Base-by-base conservation (phyloP, 192 early-diverging fungal genomes). In the Lobosporangium transversale region DNA sequence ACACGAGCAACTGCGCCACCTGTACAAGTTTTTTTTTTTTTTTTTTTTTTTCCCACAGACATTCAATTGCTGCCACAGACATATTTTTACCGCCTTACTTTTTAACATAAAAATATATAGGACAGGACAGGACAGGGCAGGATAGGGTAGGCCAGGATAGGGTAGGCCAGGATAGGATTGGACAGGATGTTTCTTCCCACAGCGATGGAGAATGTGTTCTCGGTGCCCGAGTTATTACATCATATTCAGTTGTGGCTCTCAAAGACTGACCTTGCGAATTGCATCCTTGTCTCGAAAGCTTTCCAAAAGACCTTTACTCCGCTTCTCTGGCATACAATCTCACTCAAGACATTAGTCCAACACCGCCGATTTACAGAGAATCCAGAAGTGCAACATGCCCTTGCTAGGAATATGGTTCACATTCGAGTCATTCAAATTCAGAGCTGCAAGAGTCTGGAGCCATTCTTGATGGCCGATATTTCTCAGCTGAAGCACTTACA, bases 261-360 rank as follows among this genome's bases (percentile, higher is more conserved):
- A 9, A n/a, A 8, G 9, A n/a, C 45, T 6, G 58, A 60, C 20
- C 58, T 60, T 4, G 58, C 20, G n/a, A 35, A 48, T 4, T 60
- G 58, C 30, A 10, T 26, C 18, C 44, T 1, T 10, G 52, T 65
- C 9, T 65, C 40, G 8, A 54, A 55, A 17, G 2, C n/a, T 12
- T 55, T 53, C 23, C 37, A 12, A 2, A 21, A 9, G 1, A 4
- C 37, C 24, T 45, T 65, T 27, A 48, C 51, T 1, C 30, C 62
- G 2, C 0, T 65, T 8, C 40, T 65, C 4, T 65, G 62, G 62
- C 40, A 65, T 15, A 65, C 30, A 18, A 45, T 65, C 18, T n/a
- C 62, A 8, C 37, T 65, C 53, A 45, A 45, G 52, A 65, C 62
- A 6, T 27, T 30, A 10, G 18, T 14, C 3, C 62, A 65, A 32